Conservation (phyloP, 495 filamentous ascomycete genomes). For the Penicillium ucsense region DNA sequence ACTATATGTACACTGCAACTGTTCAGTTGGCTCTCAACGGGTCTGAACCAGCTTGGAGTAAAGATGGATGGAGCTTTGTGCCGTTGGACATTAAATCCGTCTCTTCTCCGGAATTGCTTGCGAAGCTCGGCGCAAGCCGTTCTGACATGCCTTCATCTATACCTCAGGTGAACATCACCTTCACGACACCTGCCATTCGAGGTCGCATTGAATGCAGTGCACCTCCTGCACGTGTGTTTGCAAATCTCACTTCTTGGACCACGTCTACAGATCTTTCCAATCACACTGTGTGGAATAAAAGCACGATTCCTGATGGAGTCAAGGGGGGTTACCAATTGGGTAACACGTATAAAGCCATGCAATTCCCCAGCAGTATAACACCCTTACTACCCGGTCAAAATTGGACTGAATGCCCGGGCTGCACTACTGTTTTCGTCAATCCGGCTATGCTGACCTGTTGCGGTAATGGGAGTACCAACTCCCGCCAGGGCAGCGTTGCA, state of each 20-base stretch:
- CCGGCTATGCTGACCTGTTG: conserved; percentile 18
- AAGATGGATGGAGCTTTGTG: conserved; percentile 28
- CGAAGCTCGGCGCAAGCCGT: neutral
- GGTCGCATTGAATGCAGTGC: conserved; percentile 20
- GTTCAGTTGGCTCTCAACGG: conserved; percentile 21
- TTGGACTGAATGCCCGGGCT: conserved; percentile 3
- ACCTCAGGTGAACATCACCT: conserved; percentile 12
- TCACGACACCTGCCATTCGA: conserved; percentile 20
- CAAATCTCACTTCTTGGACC: conserved; percentile 16
- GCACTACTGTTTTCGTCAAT: conserved; percentile 16
- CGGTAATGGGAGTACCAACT: conserved; percentile 15
- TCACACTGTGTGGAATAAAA: conserved; percentile 4
- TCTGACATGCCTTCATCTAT: neutral
- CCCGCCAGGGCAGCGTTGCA: conserved; percentile 2
- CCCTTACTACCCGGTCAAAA: conserved; percentile 2
- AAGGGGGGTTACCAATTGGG: conserved; percentile 9
- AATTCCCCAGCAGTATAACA: neutral
- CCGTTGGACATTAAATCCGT: conserved; percentile 9
- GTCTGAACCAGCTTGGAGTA: conserved; percentile 25
- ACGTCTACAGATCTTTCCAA: conserved; percentile 12
- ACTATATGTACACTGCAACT: conserved; percentile 23
- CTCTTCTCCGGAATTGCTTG: neutral
- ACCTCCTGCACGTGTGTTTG: conserved; percentile 2
- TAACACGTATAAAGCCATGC: neutral
- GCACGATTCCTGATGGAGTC: conserved; percentile 6